phyloP scores from a whole-genome alignment of 805 yeast genomes.

The Saccharomycopsis selenospora region DNA sequence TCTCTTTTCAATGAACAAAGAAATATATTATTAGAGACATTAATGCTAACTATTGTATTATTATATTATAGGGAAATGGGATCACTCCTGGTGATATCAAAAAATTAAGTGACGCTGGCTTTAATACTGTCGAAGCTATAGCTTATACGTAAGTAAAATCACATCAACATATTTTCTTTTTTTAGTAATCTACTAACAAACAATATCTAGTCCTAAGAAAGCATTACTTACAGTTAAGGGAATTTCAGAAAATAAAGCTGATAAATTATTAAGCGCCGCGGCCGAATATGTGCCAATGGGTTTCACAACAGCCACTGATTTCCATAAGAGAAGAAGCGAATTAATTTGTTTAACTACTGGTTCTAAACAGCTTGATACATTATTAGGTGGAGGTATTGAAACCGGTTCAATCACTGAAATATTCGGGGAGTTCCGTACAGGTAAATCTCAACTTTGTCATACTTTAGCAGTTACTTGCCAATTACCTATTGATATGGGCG shows the following conservation, averaged over 20 bases:
- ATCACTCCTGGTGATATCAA: constrained; percentile 71
- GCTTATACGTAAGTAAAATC: constrained; percentile 73
- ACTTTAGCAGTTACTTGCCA: constrained; percentile 96
- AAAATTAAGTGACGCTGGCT: constrained; percentile 76
- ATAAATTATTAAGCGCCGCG: constrained; percentile 73
- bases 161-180: too few relatives aligned
- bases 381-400: constrained; percentile 94
- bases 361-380: constrained; percentile 84
- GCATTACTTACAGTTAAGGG: constrained; percentile 75
- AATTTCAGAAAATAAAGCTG: constrained; percentile 93
- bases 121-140: constrained; percentile 82
- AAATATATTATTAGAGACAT: neutral
- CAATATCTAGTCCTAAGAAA: constrained; percentile 53
- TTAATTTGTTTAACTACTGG: constrained; percentile 93
- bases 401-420: constrained; percentile 96
- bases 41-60: constrained; percentile 27
- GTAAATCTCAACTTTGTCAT: constrained; percentile 94
- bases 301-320: constrained; percentile 93
- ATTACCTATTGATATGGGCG: constrained; percentile 92
- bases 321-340: constrained; percentile 82
- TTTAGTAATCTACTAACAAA: neutral
- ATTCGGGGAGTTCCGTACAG: constrained; percentile 96
- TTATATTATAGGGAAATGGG: constrained; percentile 62
- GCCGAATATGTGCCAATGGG: constrained; percentile 89
- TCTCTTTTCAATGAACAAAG: neutral